Conservation (phyloP, 75 land plant genomes). For the Sequoiadendron giganteum region DNA sequence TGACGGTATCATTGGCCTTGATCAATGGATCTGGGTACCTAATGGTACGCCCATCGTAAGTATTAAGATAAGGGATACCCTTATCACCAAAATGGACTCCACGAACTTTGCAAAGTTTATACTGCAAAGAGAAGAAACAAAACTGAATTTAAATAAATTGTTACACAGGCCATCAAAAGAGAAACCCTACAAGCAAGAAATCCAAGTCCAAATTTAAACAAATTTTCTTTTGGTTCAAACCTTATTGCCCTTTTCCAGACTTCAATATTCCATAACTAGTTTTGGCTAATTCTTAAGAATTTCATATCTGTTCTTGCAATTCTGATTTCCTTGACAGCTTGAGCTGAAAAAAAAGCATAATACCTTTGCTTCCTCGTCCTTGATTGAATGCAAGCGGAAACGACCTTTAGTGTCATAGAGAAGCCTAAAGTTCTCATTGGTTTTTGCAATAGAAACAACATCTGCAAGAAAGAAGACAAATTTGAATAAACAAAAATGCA, state of each 20-base stretch:
- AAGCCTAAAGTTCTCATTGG: slow-evolving; percentile 62
- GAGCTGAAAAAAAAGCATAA: not conserved
- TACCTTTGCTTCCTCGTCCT: slow-evolving; percentile 64
- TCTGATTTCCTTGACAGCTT: not conserved
- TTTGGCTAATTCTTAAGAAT: not conserved
- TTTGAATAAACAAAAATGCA: not conserved
- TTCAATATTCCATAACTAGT: not conserved
- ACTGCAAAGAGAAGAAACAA: slow-evolving; percentile 44
- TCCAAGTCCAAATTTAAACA: not conserved
- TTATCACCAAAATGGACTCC: slow-evolving; percentile 81
- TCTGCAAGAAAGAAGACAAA: slow-evolving; percentile 20
- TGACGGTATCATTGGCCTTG: slow-evolving; percentile 92
- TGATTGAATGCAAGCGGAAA: slow-evolving; percentile 60
- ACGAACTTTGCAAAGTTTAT: slow-evolving; percentile 92
- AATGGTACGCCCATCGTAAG: slow-evolving; percentile 75
- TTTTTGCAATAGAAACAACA: slow-evolving; percentile 63
- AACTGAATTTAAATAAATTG: not conserved
- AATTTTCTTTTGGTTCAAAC: not conserved
- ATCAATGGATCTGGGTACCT: slow-evolving; percentile 93
- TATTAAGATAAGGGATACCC: slow-evolving; percentile 85
- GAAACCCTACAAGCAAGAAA: not conserved
- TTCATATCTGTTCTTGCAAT: not conserved
- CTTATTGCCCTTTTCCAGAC: too few relatives aligned
- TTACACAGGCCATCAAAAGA: not conserved
- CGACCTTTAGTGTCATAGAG: slow-evolving; percentile 66